Evolutionary conservation across 1,139 yeast genomes (phyloP), one percentile per base, ranked within the genome.

Genomic region (Pneumocystis oryctolagi): DNA sequence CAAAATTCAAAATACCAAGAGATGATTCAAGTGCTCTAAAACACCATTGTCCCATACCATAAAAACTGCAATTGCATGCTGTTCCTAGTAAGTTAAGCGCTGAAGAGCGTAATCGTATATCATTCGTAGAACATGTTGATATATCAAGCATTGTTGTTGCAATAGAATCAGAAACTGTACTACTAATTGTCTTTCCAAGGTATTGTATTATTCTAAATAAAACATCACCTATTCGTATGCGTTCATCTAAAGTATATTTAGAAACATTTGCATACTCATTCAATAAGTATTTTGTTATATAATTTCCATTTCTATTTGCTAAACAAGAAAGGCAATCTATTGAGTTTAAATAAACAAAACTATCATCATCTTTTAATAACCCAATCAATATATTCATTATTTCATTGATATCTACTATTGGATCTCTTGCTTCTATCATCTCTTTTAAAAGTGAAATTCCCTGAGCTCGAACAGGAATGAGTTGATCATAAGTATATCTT

Each of bases 381-480:
- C 78, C 75, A 59, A 87, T 70, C 70, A 87, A 87, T 20, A 89
- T 74, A 37, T 81, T 78, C 53, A 87, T 73, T 0, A 81, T 89
- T 63, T 80, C 80, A 18, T 79, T 81, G 12, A 81, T 63, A 0
- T 83, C 73, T 5, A 89, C 73, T 0, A 81, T 81, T 0, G 76
- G 73, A 55, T 87, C 80, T 57, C 76, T 76, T 20, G 74, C 72
- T 42, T 77, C 78, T 1, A 87, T 78, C 60, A 90, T 75, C 62
- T 80, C 79, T 55, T 89, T 77, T 20, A 90, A 73, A 34, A 85
- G 73, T 67, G 81, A 82, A 25, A 92, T 75, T 0, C 97, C 98
- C 72, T 87, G 92, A 0, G 95, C 97, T 64, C 90, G 77, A 2
- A 89, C 82, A 0, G 97, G 96, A 1, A 87, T 84, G 64, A 85